A percentile compares a stretch with the other conserved stretches of the same genome.
These are phyloP conservation scores for Aspergillus pseudonomiae DNA, from an alignment of 2,329 filamentous ascomycete species.

Conservation along the genomic window DNA sequence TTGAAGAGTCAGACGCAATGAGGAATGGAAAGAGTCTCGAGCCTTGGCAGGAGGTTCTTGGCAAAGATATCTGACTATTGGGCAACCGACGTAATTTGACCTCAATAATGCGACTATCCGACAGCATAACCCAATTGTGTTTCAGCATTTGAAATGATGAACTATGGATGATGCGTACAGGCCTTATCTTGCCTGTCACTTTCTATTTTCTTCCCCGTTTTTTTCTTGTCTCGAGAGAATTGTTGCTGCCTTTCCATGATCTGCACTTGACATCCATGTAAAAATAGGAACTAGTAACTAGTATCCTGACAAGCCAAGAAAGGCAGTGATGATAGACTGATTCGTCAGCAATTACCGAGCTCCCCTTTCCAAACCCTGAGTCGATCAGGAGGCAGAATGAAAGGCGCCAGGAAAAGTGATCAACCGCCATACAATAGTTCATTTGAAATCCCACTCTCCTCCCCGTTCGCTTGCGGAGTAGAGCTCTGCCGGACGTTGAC, in stretches of 20 bases:
- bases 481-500: neutral
- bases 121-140: neutral
- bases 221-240: neutral
- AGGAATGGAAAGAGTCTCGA: neutral
- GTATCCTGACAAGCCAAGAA: neutral
- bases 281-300: neutral
- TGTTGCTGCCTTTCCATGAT: conserved; percentile 4
- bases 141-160: neutral
- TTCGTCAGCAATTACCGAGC: neutral
- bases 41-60: conserved; percentile 10
- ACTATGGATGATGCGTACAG: neutral
- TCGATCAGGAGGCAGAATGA: neutral
- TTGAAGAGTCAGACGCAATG: neutral
- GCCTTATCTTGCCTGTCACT: no score
- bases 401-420: neutral
- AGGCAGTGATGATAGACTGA: neutral
- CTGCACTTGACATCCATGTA: neutral
- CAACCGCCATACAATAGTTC: conserved; percentile 1
- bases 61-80: conserved; percentile 3
- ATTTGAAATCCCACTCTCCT: neutral
- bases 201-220: neutral
- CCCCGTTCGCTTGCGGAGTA: conserved; percentile 4
- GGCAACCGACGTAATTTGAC: neutral
- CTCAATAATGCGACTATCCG: neutral
- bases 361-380: neutral